These are phyloP conservation scores for Solanum hybrid DNA, from an alignment of 305 asterid species.

Conservation along the genomic window DNA sequence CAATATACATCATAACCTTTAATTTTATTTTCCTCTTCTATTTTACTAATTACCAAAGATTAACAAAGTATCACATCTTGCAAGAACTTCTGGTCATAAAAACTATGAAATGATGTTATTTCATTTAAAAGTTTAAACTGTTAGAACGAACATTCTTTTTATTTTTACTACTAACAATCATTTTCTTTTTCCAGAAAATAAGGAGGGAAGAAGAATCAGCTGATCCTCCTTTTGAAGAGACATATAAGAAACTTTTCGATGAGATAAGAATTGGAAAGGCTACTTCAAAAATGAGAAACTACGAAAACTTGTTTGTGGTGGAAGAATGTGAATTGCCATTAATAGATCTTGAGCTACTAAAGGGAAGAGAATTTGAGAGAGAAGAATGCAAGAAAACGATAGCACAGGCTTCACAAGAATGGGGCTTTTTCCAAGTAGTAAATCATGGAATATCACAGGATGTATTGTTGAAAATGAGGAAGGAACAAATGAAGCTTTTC, in stretches of 20 bases:
- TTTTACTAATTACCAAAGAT: background rate
- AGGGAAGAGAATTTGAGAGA: constrained; percentile 28
- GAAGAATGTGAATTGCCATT: constrained; percentile 68
- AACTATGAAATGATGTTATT: background rate
- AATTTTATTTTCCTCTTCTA: background rate
- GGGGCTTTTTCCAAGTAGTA: constrained; percentile 79
- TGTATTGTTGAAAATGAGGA: constrained; percentile 44
- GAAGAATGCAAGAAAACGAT: constrained; percentile 52
- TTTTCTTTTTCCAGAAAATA: background rate
- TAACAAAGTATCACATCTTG: background rate
- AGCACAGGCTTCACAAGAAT: constrained; percentile 55
- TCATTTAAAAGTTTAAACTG: no score
- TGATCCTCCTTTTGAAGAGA: constrained; percentile 65
- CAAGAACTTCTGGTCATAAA: background rate
- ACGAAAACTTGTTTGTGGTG: background rate
- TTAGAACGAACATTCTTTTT: background rate
- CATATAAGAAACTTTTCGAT: constrained; percentile 38
- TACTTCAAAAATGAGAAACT: background rate
- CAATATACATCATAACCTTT: background rate
- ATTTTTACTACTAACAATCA: background rate
- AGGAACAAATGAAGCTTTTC: constrained; percentile 53
- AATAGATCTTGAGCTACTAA: constrained; percentile 47
- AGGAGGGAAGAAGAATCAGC: background rate
- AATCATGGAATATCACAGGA: constrained; percentile 61
- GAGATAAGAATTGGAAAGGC: background rate